Evolutionary conservation across 1,284 basidiomycete species (phyloP), one percentile per base, ranked within the genome.

Genomic region (Ganoderma boninense): DNA sequence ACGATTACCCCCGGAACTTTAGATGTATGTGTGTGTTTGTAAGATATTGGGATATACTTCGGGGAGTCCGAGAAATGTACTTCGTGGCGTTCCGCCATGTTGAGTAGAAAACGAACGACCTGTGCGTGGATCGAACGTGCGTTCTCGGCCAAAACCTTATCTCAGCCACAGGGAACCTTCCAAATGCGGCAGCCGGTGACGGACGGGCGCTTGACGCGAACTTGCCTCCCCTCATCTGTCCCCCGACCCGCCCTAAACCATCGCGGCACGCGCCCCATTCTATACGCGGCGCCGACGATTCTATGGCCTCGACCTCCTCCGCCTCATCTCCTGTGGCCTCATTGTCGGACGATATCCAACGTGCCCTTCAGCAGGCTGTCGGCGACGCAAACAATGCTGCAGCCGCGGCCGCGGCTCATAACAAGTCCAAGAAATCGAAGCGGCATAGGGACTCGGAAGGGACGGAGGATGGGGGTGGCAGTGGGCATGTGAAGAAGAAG

Each of bases 281-380:
- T 70, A 62, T 77, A 70, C 66, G 66, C 66, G 72, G 38, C 43
- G 20, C 64, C 38, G 63, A 60, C 57, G 35, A 60, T 60, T 64
- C 68, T 62, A 73, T 73, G 72, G 44, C 69, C 35, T 67, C 69
- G n/a, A 56, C 67, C 68, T 62, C 60, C 60, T 65, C 71, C 20
- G 42, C 71, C 70, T 73, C 74, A 61, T 67, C 72, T 64, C 70
- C 73, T 65, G 69, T 72, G 35, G 57, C 73, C 78, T 20, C 79
- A 82, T 56, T 82, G 64, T 71, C 77, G 82, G 46, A 82, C 82
- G 74, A 77, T 68, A 71, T 79, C 62, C 77, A 79, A 61, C 71
- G 72, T 52, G 77, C 78, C 84, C 65, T 90, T 87, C 72, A 84
- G 83, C 62, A 87, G 83, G 60, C 87, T 83, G 74, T 84, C 90